Evolutionary conservation across 179 eudicot genomes (phyloP).

Genomic region (Dionaea muscipula): DNA sequence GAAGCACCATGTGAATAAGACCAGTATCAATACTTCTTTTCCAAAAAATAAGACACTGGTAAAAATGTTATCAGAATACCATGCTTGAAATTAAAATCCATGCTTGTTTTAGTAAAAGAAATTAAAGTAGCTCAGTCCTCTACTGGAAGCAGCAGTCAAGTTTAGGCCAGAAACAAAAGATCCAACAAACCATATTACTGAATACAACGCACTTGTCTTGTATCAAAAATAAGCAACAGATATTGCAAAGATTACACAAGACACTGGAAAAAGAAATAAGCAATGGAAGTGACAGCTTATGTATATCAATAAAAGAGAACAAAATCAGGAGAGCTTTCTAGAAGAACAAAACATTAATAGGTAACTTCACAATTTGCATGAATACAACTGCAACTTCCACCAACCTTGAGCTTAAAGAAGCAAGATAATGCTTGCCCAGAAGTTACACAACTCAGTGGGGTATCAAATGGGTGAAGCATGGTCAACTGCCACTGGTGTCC

Average conservation of each 20-base stretch:
- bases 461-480: conserved; percentile 54
- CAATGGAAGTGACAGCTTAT: no score
- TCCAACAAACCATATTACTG: not conserved
- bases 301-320: no score
- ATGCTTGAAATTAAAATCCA: not conserved
- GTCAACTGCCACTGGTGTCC: conserved; percentile 62
- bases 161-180: no score
- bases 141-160: no score
- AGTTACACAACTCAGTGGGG: conserved; percentile 40
- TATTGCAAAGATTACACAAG: no score
- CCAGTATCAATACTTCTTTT: not conserved
- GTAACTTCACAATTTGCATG: not conserved
- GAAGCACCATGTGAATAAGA: not conserved
- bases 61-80: not conserved
- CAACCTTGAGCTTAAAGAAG: conserved; percentile 84
- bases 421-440: conserved; percentile 83
- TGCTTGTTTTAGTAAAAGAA: no score
- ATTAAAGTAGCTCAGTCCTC: no score
- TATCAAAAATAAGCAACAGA: not conserved
- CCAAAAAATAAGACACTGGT: not conserved
- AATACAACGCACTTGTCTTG: not conserved
- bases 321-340: not conserved
- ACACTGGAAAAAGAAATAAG: no score
- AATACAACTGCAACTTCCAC: conserved; percentile 9
- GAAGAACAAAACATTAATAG: not conserved